Percentiles rank a stretch among this genome's conserved stretches.
phyloP scores from a whole-genome alignment of 2,329 filamentous ascomycete species.

The Cadophora sp. region DNA sequence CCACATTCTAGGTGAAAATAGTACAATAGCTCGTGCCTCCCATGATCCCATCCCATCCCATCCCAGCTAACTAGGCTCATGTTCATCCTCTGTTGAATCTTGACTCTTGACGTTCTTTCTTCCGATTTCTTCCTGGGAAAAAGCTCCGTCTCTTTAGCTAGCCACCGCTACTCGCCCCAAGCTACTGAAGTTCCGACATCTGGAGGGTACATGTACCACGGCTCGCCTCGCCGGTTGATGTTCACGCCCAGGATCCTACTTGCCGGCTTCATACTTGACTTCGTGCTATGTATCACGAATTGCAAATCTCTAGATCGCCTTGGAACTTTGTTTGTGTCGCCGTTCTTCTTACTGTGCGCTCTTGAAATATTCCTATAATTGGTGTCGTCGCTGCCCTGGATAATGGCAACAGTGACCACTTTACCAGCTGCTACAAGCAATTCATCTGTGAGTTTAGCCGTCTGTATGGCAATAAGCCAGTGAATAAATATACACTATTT shows the following conservation, averaged over 20 bases:
- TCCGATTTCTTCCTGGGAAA: not conserved
- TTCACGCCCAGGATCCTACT: not conserved
- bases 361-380: constrained; percentile 7
- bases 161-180: not conserved
- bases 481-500: constrained; percentile 7
- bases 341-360: constrained; percentile 1
- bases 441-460: constrained; percentile 13
- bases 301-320: constrained; percentile 15
- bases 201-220: constrained; percentile 11
- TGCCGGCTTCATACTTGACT: constrained; percentile 12
- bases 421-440: constrained; percentile 11
- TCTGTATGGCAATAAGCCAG: not conserved
- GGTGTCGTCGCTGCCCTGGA: not conserved
- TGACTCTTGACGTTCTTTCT: not conserved
- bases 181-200: not conserved
- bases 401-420: constrained; percentile 14
- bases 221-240: constrained; percentile 10
- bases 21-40: constrained; percentile 15
- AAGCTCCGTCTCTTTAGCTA: not conserved
- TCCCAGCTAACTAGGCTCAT: not conserved
- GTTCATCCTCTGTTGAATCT: too few species aligned
- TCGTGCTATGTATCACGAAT: constrained; percentile 19
- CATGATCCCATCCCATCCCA: not conserved
- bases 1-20: constrained; percentile 1
- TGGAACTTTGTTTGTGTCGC: constrained; percentile 16